Conservation (phyloP, 257 asterid genomes). For the Prunella vulgaris region DNA sequence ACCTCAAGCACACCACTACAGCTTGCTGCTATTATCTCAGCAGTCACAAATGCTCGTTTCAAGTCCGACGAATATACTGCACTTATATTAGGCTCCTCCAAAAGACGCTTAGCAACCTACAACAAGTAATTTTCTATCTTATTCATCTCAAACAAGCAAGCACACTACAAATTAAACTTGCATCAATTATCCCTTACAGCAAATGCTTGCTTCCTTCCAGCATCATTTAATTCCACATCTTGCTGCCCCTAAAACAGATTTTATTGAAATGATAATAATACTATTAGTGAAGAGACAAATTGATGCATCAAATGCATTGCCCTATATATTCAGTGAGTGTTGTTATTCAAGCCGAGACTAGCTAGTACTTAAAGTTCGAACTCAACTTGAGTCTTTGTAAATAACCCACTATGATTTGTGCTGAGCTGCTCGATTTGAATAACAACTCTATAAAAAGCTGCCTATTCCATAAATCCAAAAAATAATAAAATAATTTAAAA, state of each 20-base stretch:
- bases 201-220: constrained; percentile 1
- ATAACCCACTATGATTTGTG: too few species aligned
- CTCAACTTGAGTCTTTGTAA: too few species aligned
- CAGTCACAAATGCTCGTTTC: constrained; percentile 73
- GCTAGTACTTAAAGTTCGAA: too few species aligned
- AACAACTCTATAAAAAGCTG: too few species aligned
- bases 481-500: too few species aligned
- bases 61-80: constrained; percentile 81
- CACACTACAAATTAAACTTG: background rate
- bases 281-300: background rate
- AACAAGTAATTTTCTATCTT: background rate
- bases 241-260: background rate
- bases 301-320: background rate
- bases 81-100: constrained; percentile 56
- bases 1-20: constrained; percentile 60
- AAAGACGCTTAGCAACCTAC: constrained; percentile 74
- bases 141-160: background rate
- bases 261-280: background rate
- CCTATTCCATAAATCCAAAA: too few species aligned
- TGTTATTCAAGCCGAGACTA: too few species aligned
- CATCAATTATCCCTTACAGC: background rate
- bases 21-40: constrained; percentile 56
- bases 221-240: background rate
- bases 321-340: background rate
- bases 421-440: too few species aligned